Evolutionary conservation across 352 stramenopile genomes (phyloP), one percentile per base, ranked within the genome.

Genomic region (Aphanomyces cochlioides): DNA sequence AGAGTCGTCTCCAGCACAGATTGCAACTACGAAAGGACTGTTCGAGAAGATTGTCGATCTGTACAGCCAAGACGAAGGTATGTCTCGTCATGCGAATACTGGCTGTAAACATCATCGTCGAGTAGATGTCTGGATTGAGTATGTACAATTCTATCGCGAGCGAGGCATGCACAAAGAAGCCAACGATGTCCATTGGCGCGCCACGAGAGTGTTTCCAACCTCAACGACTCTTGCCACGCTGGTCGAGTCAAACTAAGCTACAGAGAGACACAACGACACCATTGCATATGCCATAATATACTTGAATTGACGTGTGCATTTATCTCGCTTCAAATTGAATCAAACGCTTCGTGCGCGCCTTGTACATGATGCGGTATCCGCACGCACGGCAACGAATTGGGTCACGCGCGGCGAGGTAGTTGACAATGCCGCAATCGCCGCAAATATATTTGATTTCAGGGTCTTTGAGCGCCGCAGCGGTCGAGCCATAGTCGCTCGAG

Each of bases 341-440:
- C 64, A 96, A 78, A 37, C 96, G 89, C 83, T 98, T 98, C 38
- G 96, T 99, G 71, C 96, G 88, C 21, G 90, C 94, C 84, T 99
- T 99, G 89, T 99, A 99, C 77, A 99, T 93, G 84, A 99, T 98
- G 69, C 96, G 90, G 83, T 98, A 98, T 61, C 95, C 95, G 77
- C 96, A 99, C 56, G 96, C 92, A 68, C 94, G 90, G 81, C 96
- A 99, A 66, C 94, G 90, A 67, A 99, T 97, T 34, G 93, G 92
- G 82, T 99, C 96, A 68, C 92, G 90, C 58, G 92, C 92, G 73
- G 96, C 98, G 75, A 99, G 91, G 71, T 98, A 89, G 81, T 98
- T 98, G 65, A 94, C 82, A 69, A 96, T 94, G 53, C 93, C 94
- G 77, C 96, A 99, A 85, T 99, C 96, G 37, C 96, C 96, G 75